Evolutionary conservation across 768 basidiomycete genomes (phyloP).

Genomic region (Pleurotus djamor): DNA sequence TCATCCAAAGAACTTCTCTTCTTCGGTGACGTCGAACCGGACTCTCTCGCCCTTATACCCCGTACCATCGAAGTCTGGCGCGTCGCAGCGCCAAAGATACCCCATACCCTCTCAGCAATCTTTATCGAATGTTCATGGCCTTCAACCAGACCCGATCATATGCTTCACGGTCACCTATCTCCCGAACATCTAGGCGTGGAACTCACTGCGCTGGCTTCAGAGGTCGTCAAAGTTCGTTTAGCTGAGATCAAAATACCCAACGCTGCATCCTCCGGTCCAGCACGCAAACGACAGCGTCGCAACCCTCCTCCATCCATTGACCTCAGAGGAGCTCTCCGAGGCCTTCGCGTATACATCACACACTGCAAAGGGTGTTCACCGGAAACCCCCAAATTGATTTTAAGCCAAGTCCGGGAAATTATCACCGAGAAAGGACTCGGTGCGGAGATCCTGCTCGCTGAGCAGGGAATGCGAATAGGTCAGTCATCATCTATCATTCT

Average conservation of each 20-base stretch:
- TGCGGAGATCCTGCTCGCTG: constrained; percentile 63
- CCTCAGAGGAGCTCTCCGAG: constrained; percentile 49
- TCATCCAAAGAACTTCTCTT: constrained; percentile 77
- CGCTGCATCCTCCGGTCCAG: constrained; percentile 14
- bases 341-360: constrained; percentile 72
- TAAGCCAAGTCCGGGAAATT: constrained; percentile 65
- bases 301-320: constrained; percentile 39
- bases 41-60: constrained; percentile 59
- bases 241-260: neutral
- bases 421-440: constrained; percentile 66
- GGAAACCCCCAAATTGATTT: constrained; percentile 63
- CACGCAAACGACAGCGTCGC: constrained; percentile 10
- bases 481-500: constrained; percentile 23
- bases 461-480: constrained; percentile 85
- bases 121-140: constrained; percentile 97
- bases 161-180: constrained; percentile 83
- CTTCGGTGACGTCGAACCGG: constrained; percentile 94
- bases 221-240: constrained; percentile 51
- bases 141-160: constrained; percentile 60
- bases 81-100: constrained; percentile 75
- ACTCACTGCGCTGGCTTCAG: constrained; percentile 63
- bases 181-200: constrained; percentile 81
- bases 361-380: constrained; percentile 80
- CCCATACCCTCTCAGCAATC: constrained; percentile 64
- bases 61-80: constrained; percentile 77